Base-by-base conservation (phyloP, 805 yeast genomes). In the Brettanomyces custersianus region DNA sequence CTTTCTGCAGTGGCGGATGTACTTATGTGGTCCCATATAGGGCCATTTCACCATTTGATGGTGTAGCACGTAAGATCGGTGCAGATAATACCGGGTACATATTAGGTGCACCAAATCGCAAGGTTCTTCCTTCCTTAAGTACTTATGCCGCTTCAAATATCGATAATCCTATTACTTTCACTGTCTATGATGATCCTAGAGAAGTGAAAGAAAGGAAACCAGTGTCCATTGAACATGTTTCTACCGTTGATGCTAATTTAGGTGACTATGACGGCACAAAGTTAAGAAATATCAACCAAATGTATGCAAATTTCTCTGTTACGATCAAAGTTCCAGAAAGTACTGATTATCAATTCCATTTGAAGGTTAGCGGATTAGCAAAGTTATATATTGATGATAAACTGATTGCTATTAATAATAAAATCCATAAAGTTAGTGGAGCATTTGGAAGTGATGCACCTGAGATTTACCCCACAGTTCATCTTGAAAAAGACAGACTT, bases 1-100 rank as follows among this genome's bases (percentile, higher is more conserved):
- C 39, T 7, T 35, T 20, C 20, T 67, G 74, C 18, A 81, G 82
- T 39, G 82, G 82, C 42, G 82, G 82, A 6, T 74, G 80, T 16
- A 79, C 80, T 25, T 59, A 74, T 7, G 32, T 48, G 33, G 39
- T 31, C 15, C 52, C 61, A 9, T 46, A 51, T 33, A 46, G 48
- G 24, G 40, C 39, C 11, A 36, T 41, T 18, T 39, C 41, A n/a
- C 40, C 46, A 4, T 44, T 24, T 15, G 41, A 43, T 4, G 43
- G 47, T 19, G 32, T 49, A 20, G n/a, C 38, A 5, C 42, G 51
- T 12, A 47, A 48, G 31, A 9, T 49, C 5, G 54, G 51, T 3
- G 44, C 45, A 1, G 15, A 13, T 4, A 25, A 55, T 21, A n/a
- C n/a, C n/a, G n/a, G n/a, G n/a, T 65, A 55, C 44, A 45, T 63